These are phyloP conservation scores for Xanthoceras sorbifolium DNA, from an alignment of 345 rosid genomes.

Conservation along the genomic window DNA sequence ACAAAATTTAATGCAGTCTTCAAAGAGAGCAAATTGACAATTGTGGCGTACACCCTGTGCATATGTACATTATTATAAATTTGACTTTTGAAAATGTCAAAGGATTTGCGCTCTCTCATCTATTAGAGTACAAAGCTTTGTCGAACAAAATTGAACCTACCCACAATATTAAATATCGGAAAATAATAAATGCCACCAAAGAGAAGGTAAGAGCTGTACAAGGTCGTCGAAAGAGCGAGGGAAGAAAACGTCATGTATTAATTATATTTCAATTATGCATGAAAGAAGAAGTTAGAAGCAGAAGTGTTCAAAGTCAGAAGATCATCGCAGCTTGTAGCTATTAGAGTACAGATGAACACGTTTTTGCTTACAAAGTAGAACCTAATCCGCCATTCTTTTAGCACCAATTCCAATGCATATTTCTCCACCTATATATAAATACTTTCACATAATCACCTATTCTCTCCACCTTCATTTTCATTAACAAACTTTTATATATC, in stretches of 20 bases:
- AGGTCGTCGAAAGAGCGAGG: not conserved
- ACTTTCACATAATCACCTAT: not conserved
- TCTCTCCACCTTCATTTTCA: not conserved
- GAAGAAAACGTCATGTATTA: not conserved
- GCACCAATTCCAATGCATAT: not conserved
- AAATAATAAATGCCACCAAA: too few relatives aligned
- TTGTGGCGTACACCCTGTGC: too few relatives aligned
- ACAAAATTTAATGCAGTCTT: not conserved
- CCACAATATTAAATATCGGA: not conserved
- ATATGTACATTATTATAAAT: too few relatives aligned
- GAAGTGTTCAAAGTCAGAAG: slow-evolving; percentile 10
- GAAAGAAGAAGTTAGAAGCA: not conserved
- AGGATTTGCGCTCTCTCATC: not conserved
- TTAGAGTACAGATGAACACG: slow-evolving; percentile 17
- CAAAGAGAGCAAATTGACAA: not conserved
- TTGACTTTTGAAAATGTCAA: not conserved
- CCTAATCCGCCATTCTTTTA: slow-evolving; percentile 16
- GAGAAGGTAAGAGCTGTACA: not conserved
- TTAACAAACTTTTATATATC: not conserved
- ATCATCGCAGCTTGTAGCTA: not conserved
- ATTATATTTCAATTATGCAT: not conserved
- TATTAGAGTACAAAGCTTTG: not conserved
- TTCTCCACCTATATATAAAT: slow-evolving; percentile 17
- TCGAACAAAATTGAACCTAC: not conserved
- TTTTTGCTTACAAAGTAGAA: slow-evolving; percentile 9